Percentiles rank a stretch among this genome's conserved stretches.
Conservation (phyloP, 148 eudicot genomes). For the Vaccinium vitisidaea region DNA sequence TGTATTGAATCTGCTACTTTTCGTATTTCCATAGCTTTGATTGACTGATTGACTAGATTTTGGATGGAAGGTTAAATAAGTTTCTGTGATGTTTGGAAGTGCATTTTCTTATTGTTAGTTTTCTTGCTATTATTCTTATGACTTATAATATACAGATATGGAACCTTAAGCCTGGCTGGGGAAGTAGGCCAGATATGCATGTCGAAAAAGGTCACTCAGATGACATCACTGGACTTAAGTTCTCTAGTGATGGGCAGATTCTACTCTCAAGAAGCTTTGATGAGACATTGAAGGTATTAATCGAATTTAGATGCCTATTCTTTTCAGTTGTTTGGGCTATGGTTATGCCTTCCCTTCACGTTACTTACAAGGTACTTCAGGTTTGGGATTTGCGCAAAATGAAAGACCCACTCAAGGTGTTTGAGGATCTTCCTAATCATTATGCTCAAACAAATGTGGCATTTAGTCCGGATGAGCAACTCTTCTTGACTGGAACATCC, state of each 20-base stretch:
- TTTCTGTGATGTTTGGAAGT: background rate
- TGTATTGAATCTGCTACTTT: background rate
- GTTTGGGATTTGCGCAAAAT: slow-evolving; percentile 96
- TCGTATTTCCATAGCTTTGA: background rate
- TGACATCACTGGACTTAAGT: slow-evolving; percentile 84
- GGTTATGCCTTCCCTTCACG: background rate
- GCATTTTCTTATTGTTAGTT: background rate
- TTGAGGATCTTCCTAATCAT: slow-evolving; percentile 85
- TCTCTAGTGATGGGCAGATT: slow-evolving; percentile 79
- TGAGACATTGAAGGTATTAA: slow-evolving; percentile 70
- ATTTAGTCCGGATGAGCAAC: slow-evolving; percentile 85
- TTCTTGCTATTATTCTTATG: background rate
- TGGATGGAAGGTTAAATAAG: background rate
- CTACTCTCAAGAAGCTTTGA: slow-evolving; percentile 90
- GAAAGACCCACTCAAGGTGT: slow-evolving; percentile 66
- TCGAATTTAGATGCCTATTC: background rate
- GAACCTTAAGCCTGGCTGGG: slow-evolving; percentile 96
- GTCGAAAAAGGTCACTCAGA: slow-evolving; percentile 74
- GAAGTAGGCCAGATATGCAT: slow-evolving; percentile 86
- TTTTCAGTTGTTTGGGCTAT: background rate
- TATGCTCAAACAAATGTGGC: slow-evolving; percentile 90
- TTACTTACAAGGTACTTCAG: slow-evolving; percentile 31
- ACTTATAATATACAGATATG: slow-evolving; percentile 55
- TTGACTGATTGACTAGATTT: background rate
- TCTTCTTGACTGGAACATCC: slow-evolving; percentile 90